phyloP scores from a whole-genome alignment of 2,329 filamentous ascomycete species.

The Pyrenophora seminiperda region DNA sequence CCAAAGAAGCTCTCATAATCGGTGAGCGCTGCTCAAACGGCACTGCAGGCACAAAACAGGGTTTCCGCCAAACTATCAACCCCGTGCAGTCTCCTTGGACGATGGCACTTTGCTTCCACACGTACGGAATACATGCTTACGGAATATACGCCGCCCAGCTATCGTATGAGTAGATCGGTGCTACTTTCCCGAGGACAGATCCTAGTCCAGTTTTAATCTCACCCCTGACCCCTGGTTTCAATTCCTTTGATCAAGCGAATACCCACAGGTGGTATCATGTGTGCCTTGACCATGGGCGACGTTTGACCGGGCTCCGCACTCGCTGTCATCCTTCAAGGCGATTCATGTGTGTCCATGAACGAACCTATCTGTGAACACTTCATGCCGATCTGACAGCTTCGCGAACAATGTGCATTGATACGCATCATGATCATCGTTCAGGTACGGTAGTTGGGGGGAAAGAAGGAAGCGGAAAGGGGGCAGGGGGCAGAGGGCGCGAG shows the following conservation, averaged over 20 bases:
- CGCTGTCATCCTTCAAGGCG: neutral
- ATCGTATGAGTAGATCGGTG: too few relatives aligned
- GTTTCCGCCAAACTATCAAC: too few relatives aligned
- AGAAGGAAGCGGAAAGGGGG: neutral
- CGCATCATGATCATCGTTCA: neutral
- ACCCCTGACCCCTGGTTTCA: slow-evolving; percentile 11
- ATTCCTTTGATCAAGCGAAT: slow-evolving; percentile 2
- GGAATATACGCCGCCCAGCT: too few relatives aligned
- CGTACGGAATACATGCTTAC: too few relatives aligned
- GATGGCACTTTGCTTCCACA: too few relatives aligned
- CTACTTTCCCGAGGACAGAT: too few relatives aligned
- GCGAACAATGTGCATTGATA: neutral
- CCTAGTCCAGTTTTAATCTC: neutral
- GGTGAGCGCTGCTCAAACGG: neutral
- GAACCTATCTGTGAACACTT: neutral
- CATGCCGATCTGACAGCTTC: slow-evolving; percentile 5
- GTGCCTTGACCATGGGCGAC: neutral
- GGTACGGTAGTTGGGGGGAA: neutral
- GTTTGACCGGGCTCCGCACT: neutral
- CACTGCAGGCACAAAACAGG: neutral
- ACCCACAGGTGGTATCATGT: neutral
- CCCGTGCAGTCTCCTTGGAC: too few relatives aligned
- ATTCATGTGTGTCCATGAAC: neutral
- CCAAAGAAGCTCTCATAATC: neutral
- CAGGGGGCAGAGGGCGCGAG: neutral